phyloP scores from a whole-genome alignment of 257 asterid genomes.

The Lycium barbarum region DNA sequence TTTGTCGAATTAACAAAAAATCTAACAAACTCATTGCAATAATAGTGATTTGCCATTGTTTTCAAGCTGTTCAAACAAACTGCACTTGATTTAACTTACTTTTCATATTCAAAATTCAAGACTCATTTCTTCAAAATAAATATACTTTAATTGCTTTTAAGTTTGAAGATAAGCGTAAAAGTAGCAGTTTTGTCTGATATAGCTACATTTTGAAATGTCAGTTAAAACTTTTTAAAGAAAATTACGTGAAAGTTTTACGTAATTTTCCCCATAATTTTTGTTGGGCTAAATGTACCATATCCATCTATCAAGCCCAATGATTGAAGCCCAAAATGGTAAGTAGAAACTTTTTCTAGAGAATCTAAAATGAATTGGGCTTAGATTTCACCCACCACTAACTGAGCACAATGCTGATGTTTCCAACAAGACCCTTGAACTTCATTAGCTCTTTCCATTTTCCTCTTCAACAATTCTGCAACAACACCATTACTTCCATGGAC shows the following conservation, averaged over 20 bases:
- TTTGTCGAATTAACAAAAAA: too few relatives aligned
- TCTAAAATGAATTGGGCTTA: neutral
- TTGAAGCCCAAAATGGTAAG: neutral
- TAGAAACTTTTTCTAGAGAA: too few relatives aligned
- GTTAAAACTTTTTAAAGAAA: too few relatives aligned
- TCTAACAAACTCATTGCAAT: too few relatives aligned
- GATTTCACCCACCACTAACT: neutral
- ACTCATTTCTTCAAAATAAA: too few relatives aligned
- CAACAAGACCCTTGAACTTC: conserved; percentile 38
- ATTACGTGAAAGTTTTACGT: too few relatives aligned
- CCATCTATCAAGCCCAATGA: neutral
- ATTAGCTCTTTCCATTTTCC: conserved; percentile 32
- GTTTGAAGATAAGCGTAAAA: too few relatives aligned
- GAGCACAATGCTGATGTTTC: conserved; percentile 8
- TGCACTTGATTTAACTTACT: neutral
- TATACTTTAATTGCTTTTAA: too few relatives aligned
- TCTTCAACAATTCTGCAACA: conserved; percentile 32
- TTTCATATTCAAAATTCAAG: too few relatives aligned
- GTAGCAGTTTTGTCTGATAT: too few relatives aligned
- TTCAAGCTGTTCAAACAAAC: neutral
- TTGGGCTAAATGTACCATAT: neutral
- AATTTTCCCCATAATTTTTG: conserved; percentile 22
- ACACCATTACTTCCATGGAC: conserved; percentile 40
- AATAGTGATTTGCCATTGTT: neutral
- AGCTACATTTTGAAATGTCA: too few relatives aligned